Percentiles rank a stretch among this genome's conserved stretches.
Evolutionary conservation across 148 eudicot species (phyloP).

Genomic region (Camellia granthamiana): DNA sequence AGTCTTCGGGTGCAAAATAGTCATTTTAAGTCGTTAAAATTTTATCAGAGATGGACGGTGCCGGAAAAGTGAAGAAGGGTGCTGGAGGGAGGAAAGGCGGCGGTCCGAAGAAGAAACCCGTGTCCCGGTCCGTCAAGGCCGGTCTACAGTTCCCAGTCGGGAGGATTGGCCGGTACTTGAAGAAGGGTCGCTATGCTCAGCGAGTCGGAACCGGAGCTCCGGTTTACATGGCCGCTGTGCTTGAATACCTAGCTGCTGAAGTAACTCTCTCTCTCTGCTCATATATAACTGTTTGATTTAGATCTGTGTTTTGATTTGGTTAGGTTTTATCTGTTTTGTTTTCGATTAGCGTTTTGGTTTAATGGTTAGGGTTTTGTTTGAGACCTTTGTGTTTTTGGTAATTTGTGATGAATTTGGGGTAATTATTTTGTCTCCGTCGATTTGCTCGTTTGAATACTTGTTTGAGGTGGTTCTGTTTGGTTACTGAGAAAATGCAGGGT

Average conservation of each 20-base stretch:
- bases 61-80: conserved; percentile 57
- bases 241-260: conserved; percentile 74
- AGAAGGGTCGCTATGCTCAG: conserved; percentile 18
- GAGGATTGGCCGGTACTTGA: conserved; percentile 57
- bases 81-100: conserved; percentile 60
- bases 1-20: not conserved
- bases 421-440: no score
- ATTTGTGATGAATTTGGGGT: no score
- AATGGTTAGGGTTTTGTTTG: not conserved
- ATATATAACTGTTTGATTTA: not conserved
- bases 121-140: conserved; percentile 54
- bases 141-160: conserved; percentile 76
- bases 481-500: not conserved
- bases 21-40: not conserved
- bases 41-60: conserved; percentile 36
- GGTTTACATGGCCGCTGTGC: conserved; percentile 65
- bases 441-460: no score
- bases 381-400: no score
- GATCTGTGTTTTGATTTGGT: not conserved
- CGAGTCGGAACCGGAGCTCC: conserved; percentile 79
- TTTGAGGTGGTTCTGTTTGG: not conserved
- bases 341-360: no score
- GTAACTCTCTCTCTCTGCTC: conserved; percentile 11
- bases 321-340: not conserved
- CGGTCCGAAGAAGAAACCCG: conserved; percentile 61